A percentile compares a stretch with the other conserved stretches of the same genome.
phyloP scores from a whole-genome alignment of 1,284 basidiomycete genomes.

The Ceratobasidium sp. region DNA sequence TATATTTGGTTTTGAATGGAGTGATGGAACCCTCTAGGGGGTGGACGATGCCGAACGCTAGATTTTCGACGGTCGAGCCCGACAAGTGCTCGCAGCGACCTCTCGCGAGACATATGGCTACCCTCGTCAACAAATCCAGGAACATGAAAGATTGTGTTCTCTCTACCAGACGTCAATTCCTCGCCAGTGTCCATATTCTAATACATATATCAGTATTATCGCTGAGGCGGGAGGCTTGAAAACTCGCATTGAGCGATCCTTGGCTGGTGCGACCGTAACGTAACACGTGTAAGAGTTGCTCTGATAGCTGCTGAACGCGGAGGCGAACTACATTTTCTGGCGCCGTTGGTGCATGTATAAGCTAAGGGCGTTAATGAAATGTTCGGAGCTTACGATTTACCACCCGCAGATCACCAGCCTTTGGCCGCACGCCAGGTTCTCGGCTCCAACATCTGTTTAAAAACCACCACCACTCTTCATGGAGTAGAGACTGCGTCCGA shows the following conservation, averaged over 20 bases:
- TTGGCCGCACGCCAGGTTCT: background rate
- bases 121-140: background rate
- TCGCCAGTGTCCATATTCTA: conserved; percentile 40
- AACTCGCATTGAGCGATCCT: conserved; percentile 7
- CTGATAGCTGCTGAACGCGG: conserved; percentile 12
- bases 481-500: background rate
- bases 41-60: too few relatives aligned
- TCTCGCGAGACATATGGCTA: too few relatives aligned
- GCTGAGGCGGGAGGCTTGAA: too few relatives aligned
- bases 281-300: conserved; percentile 1
- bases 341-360: too few relatives aligned
- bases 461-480: background rate
- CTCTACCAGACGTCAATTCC: background rate
- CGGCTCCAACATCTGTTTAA: background rate
- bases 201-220: too few relatives aligned
- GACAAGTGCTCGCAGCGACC: too few relatives aligned
- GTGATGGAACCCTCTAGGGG: too few relatives aligned
- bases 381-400: background rate
- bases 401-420: background rate
- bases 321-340: conserved; percentile 40
- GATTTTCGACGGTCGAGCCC: too few relatives aligned
- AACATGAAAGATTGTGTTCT: background rate
- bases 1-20: too few relatives aligned
- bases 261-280: background rate
- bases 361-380: too few relatives aligned